Percentiles rank a stretch among this genome's conserved stretches.
These are phyloP conservation scores for Tetrastigma voinierianum DNA, from an alignment of 164 flowering plant genomes.

Conservation along the genomic window DNA sequence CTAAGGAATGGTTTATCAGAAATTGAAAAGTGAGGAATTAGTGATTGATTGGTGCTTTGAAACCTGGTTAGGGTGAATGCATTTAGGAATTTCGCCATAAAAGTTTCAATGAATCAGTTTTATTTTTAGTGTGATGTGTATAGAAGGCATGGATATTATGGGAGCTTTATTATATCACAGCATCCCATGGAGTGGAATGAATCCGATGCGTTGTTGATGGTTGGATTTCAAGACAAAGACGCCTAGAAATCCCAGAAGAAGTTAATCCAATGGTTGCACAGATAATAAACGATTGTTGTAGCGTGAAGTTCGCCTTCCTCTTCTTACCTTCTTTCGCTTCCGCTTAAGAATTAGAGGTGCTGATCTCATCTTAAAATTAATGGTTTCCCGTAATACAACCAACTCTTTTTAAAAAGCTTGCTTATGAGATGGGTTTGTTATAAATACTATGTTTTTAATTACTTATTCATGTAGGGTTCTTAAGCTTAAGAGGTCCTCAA, in stretches of 20 bases:
- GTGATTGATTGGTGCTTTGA: background rate
- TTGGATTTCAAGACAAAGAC: slow-evolving; percentile 91
- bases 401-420: too few relatives aligned
- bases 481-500: too few relatives aligned
- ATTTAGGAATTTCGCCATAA: background rate
- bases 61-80: background rate
- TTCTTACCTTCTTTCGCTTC: background rate
- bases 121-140: slow-evolving; percentile 81
- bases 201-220: slow-evolving; percentile 99
- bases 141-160: slow-evolving; percentile 96
- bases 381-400: too few relatives aligned
- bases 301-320: slow-evolving; percentile 41
- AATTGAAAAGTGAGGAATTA: slow-evolving; percentile 76
- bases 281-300: slow-evolving; percentile 89
- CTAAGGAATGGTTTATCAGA: slow-evolving; percentile 88
- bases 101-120: background rate
- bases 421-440: too few relatives aligned
- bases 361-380: too few relatives aligned
- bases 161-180: slow-evolving; percentile 77
- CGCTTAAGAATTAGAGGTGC: too few relatives aligned
- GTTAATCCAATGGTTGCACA: slow-evolving; percentile 75
- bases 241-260: slow-evolving; percentile 78
- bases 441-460: too few relatives aligned
- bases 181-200: slow-evolving; percentile 92
- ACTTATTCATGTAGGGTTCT: too few relatives aligned